Conservation (phyloP, 768 basidiomycete genomes). For the Myochromella boudieri region DNA sequence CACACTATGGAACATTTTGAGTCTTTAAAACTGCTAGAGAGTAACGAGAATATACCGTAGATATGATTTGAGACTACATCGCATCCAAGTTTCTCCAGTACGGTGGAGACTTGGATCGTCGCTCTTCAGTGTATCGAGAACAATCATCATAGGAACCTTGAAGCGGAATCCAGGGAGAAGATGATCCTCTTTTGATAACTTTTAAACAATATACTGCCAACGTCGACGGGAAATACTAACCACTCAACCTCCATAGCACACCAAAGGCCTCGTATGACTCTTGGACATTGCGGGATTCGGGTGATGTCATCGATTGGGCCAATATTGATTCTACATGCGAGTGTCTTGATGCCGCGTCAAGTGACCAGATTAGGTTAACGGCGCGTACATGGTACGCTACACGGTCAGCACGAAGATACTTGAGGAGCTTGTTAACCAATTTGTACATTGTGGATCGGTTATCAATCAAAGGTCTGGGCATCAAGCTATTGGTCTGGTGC, state of each 20-base stretch:
- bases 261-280: constrained; percentile 87
- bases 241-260: constrained; percentile 86
- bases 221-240: constrained; percentile 35
- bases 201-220: not conserved
- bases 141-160: constrained; percentile 83
- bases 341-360: constrained; percentile 56
- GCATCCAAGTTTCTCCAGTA: constrained; percentile 95
- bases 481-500: constrained; percentile 47
- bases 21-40: not conserved
- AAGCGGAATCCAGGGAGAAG: constrained; percentile 80
- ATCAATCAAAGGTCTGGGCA: constrained; percentile 55
- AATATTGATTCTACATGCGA: constrained; percentile 80
- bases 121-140: constrained; percentile 79
- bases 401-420: constrained; percentile 66
- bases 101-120: constrained; percentile 74
- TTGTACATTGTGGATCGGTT: constrained; percentile 53
- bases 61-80: constrained; percentile 89
- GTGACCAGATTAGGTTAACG: constrained; percentile 79
- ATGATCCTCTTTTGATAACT: constrained; percentile 62
- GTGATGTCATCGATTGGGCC: constrained; percentile 65
- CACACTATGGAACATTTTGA: constrained; percentile 46
- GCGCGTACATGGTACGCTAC: constrained; percentile 79
- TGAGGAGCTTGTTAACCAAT: constrained; percentile 68
- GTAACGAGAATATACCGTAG: constrained; percentile 56
- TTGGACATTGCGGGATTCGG: constrained; percentile 43